These are phyloP conservation scores for Rhizophagus prolifer DNA, from an alignment of 192 early-diverging fungal species.

Conservation along the genomic window DNA sequence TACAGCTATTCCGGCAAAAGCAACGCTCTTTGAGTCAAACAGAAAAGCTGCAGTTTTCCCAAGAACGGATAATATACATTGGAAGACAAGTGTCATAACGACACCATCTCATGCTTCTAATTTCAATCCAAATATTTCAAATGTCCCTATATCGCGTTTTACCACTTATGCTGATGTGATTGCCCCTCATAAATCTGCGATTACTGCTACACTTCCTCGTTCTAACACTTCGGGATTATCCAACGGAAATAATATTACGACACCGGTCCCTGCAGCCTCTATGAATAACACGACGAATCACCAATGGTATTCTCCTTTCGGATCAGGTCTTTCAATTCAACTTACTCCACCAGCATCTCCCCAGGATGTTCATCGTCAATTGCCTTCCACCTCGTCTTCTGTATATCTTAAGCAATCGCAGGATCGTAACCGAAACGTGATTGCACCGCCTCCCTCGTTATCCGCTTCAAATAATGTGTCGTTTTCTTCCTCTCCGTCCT, in stretches of 20 bases:
- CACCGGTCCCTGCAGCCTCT: neutral
- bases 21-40: neutral
- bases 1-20: conserved; percentile 1
- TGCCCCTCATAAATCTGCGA: neutral
- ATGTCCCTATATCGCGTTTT: neutral
- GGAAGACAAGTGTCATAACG: neutral
- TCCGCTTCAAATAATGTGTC: neutral
- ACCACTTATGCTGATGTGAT: conserved; percentile 20
- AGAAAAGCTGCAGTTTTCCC: neutral
- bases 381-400: conserved; percentile 7
- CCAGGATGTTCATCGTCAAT: neutral
- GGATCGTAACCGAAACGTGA: neutral
- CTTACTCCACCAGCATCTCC: conserved; percentile 20
- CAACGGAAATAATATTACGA: neutral
- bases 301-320: conserved; percentile 29
- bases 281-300: neutral
- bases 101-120: neutral
- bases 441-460: neutral
- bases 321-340: conserved; percentile 23
- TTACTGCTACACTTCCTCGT: neutral
- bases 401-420: neutral
- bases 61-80: neutral
- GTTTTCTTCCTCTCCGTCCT: neutral
- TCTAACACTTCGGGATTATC: neutral
- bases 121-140: neutral